phyloP scores from a whole-genome alignment of 306 rosid species.

The Quercus robur region DNA sequence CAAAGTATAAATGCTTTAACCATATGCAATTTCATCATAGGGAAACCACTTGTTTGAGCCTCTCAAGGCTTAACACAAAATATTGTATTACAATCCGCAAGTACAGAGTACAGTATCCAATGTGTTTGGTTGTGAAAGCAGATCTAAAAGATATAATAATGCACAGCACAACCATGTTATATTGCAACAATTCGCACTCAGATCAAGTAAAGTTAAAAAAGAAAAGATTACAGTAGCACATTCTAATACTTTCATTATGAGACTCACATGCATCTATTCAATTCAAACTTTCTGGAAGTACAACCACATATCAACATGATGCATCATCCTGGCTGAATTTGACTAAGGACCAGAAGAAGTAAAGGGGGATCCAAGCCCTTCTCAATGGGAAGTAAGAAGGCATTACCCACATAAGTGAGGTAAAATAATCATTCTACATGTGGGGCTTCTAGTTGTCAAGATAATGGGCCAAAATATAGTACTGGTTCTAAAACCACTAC shows the following conservation, averaged over 20 bases:
- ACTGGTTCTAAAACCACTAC: no score
- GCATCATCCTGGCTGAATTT: no score
- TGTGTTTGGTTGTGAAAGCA: conserved; percentile 8
- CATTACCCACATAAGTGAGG: no score
- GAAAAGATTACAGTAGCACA: not conserved
- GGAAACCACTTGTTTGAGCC: not conserved
- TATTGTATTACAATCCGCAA: conserved; percentile 18
- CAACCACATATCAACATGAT: conserved; percentile 24
- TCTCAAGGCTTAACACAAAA: not conserved
- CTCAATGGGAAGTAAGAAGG: no score
- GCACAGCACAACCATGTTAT: conserved; percentile 8
- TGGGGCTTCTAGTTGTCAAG: no score
- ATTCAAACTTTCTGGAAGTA: conserved; percentile 13
- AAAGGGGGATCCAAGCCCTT: no score
- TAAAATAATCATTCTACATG: no score
- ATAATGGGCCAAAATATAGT: no score
- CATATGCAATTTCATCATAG: conserved; percentile 14
- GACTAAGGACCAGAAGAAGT: no score
- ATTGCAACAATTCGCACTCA: conserved; percentile 16
- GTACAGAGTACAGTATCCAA: not conserved
- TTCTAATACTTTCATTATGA: not conserved
- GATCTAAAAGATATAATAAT: conserved; percentile 8
- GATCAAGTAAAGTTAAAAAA: conserved; percentile 2
- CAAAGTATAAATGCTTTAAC: conserved; percentile 12
- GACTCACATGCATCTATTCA: conserved; percentile 41